Evolutionary conservation across 108 stramenopile genomes (phyloP), one percentile per base, ranked within the genome.

Genomic region (Cyclotella choctawhatcheeana): DNA sequence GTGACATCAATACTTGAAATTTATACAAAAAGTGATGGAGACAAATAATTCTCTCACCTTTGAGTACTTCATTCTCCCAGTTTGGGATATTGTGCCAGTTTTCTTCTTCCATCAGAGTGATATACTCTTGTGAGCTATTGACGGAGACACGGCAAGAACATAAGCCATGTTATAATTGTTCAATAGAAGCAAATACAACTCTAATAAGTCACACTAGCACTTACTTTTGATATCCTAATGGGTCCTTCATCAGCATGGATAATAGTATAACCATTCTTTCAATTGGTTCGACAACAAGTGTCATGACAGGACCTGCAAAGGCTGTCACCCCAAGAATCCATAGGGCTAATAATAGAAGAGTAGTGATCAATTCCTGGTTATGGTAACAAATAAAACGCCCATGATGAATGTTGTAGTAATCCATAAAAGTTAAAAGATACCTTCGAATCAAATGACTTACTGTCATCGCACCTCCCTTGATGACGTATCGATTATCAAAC

Each of bases 241-340:
- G 93, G 67, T 94, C 93, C 53, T 88, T 66, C 81, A 88, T 88
- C 13, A 94, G 76, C 89, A 92, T 90, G 0, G 71, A 68, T 52
- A 94, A 71, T 22, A 94, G 63, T 22, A 83, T 60, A 18, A 92
- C 86, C 86, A 91, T 91, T 10, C 90, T 71, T 71, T 94, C 93
- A 44, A 94, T 94, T 18, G 93, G 93, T 10, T 77, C 87, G 32
- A 79, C 78, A 47, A 79, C 78, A 25, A 79, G 78, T 40, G 64
- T 65, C 64, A 77, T 77, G 50, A 92, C 82, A 64, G 93, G 93
- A 48, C 90, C 89, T 5, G 86, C 88, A 83, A 94, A 92, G 10
- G 85, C 81, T 35, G 83, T 78, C 24, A 90, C 89, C 6, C 85
- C 93, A 55, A 90, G 69, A 21, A 87, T 83, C 93, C 93, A 94